These are phyloP conservation scores for Malus hybrid DNA, from an alignment of 331 rosid genomes.

Conservation along the genomic window DNA sequence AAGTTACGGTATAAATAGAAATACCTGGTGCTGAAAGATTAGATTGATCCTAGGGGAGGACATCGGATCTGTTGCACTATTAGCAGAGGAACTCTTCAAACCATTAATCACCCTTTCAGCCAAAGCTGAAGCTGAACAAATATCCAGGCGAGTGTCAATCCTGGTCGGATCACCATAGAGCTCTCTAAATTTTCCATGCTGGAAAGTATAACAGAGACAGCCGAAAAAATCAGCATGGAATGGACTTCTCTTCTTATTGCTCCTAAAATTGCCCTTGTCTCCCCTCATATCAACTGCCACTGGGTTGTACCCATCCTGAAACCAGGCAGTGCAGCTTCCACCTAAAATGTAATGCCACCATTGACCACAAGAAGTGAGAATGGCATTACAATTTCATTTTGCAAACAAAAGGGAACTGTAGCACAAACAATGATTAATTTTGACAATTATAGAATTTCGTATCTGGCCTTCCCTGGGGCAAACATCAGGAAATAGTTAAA, in stretches of 20 bases:
- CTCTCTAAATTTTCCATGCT: too few species aligned
- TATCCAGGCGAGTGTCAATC: too few species aligned
- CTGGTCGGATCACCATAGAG: too few species aligned
- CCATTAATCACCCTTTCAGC: conserved; percentile 53
- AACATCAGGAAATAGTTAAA: not conserved
- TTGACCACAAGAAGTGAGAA: conserved; percentile 12
- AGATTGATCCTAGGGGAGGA: too few species aligned
- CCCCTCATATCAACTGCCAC: conserved; percentile 30
- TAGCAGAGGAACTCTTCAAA: not conserved
- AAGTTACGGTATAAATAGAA: conserved; percentile 5
- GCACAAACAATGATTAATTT: conserved; percentile 16
- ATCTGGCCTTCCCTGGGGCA: not conserved
- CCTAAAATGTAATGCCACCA: conserved; percentile 36
- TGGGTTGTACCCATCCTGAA: conserved; percentile 35
- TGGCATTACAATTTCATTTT: not conserved
- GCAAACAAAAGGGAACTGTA: too few species aligned
- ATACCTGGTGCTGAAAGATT: too few species aligned
- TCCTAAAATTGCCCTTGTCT: conserved; percentile 6
- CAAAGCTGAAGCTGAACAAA: not conserved
- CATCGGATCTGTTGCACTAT: too few species aligned
- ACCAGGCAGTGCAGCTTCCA: conserved; percentile 60
- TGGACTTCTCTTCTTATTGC: conserved; percentile 44
- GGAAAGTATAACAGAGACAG: conserved; percentile 41
- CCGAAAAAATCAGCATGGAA: conserved; percentile 67
- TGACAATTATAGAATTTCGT: too few species aligned